Evolutionary conservation across 768 basidiomycete genomes (phyloP), one percentile per base, ranked within the genome.

Genomic region (Tylopilus sp.): DNA sequence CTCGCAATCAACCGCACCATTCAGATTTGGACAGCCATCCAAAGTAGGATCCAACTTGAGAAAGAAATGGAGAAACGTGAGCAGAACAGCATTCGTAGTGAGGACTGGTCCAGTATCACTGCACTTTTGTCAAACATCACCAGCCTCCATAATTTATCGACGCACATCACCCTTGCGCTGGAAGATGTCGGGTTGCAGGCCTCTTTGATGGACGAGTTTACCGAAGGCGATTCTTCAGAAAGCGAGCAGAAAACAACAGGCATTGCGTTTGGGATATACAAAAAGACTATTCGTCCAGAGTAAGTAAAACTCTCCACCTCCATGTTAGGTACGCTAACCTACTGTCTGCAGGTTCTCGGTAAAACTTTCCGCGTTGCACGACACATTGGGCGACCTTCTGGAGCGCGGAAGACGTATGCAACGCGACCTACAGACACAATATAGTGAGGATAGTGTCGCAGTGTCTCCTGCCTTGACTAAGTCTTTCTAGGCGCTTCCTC

Each of bases 281-380:
- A 76, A 56, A 82, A 82, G 80, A 66, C 68, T 1, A 86, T 92
- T 55, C 84, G 80, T 54, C 85, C 86, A 44, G 75, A 77, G 90
- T 91, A 49, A 57, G 73, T 58, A 35, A 22, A 6, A n/a, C 23
- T 55, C 25, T 11, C 39, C 25, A 25, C 39, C 30, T 33, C 26
- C 18, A 10, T 52, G 31, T n/a, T n/a, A n/a, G n/a, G 5, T 20
- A 40, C 21, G 44, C 25, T 28, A 35, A 51, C 36, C 45, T 41
- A 40, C 12, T 53, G 11, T 23, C 25, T 50, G 83, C 31, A 67
- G 90, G 39, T 91, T 82, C 58, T 90, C 90, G 3, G 61, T 73
- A 25, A 70, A 77, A 43, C 68, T 91, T 12, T 48, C 58, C 23
- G 48, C 52, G 1, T 69, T 90, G 23, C 86, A 91, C 60, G 53